phyloP scores from a whole-genome alignment of 2,329 filamentous ascomycete species.

The Blastomyces gilchristii region DNA sequence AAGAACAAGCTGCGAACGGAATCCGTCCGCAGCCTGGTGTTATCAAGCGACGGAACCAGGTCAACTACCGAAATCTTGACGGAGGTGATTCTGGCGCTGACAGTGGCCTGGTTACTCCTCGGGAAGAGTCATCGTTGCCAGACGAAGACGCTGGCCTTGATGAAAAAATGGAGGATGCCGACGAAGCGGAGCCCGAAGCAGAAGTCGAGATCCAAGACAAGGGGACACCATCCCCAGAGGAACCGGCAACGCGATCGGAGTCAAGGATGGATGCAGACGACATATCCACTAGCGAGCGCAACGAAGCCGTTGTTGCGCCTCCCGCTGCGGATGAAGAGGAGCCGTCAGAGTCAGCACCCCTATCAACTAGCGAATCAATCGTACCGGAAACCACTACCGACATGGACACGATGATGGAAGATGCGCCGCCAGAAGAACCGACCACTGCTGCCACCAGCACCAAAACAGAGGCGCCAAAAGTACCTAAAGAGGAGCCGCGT shows the following conservation, averaged over 20 bases:
- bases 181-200: constrained; percentile 16
- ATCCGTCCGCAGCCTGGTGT: constrained; percentile 47
- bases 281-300: constrained; percentile 24
- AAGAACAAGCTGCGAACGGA: constrained; percentile 59
- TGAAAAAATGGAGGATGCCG: constrained; percentile 33
- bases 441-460: constrained; percentile 13
- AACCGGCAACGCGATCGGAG: constrained; percentile 19
- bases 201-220: constrained; percentile 24
- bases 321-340: constrained; percentile 22
- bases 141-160: constrained; percentile 38
- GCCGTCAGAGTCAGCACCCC: constrained; percentile 22
- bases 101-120: constrained; percentile 41
- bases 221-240: constrained; percentile 23
- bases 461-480: constrained; percentile 16
- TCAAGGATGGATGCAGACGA: constrained; percentile 23
- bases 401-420: constrained; percentile 31
- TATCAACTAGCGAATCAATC: constrained; percentile 24
- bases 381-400: constrained; percentile 21
- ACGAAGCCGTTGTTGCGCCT: constrained; percentile 20
- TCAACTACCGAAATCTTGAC: constrained; percentile 51
- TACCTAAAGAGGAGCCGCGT: constrained; percentile 12
- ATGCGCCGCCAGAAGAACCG: constrained; percentile 22
- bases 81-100: constrained; percentile 45
- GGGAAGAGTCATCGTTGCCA: constrained; percentile 33
- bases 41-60: constrained; percentile 47